Conservation (phyloP, 1,284 basidiomycete genomes). For the Rhodotorula sp. region DNA sequence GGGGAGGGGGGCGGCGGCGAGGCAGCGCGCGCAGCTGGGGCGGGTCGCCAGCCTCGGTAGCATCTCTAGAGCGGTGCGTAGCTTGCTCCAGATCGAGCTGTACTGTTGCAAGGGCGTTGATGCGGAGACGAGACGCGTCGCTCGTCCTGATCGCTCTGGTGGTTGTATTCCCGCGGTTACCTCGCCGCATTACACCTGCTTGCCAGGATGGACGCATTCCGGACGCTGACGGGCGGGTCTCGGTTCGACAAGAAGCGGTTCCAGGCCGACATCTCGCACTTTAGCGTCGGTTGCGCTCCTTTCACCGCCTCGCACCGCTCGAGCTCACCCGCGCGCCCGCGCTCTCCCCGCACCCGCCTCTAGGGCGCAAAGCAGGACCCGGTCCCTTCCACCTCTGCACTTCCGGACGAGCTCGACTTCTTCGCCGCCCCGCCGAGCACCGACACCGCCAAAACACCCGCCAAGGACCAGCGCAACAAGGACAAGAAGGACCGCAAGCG, state of each 20-base stretch:
- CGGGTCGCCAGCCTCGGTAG: not conserved
- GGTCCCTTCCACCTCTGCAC: constrained; percentile 41
- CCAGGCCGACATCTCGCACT: constrained; percentile 69
- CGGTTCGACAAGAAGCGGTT: constrained; percentile 76
- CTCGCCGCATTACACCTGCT: not conserved
- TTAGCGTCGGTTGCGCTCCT: constrained; percentile 59
- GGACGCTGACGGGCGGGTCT: constrained; percentile 45
- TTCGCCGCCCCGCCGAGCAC: constrained; percentile 59
- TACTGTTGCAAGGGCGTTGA: not conserved
- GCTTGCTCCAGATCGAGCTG: too few relatives aligned
- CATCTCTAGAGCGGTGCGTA: not conserved
- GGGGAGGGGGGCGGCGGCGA: not conserved
- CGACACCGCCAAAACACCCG: constrained; percentile 57
- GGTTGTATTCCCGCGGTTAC: not conserved
- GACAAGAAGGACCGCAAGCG: constrained; percentile 44
- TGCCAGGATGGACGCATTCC: constrained; percentile 50
- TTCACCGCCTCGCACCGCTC: not conserved
- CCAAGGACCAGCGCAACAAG: constrained; percentile 45
- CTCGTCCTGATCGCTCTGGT: not conserved
- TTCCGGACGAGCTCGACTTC: constrained; percentile 81
- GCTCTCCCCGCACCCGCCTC: not conserved
- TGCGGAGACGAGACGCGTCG: not conserved
- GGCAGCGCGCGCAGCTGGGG: not conserved
- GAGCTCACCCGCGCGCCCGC: not conserved
- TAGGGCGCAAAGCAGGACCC: not conserved